A percentile compares a stretch with the other conserved stretches of the same genome.
Evolutionary conservation across 2,329 filamentous ascomycete genomes (phyloP).

Genomic region (Penicillium sp.): DNA sequence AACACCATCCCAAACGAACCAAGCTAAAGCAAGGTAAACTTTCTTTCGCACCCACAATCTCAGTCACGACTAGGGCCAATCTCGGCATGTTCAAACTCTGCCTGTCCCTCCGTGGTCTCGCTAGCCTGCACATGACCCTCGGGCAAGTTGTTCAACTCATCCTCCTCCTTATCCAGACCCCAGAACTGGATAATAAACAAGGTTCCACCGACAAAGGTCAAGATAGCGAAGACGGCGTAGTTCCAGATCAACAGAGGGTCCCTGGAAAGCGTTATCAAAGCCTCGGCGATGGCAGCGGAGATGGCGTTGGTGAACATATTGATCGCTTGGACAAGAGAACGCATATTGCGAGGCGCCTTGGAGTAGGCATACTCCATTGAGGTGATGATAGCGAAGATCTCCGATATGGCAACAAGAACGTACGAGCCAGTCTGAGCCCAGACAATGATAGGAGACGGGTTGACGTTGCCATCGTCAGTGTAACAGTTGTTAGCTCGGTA

Average conservation of each 20-base stretch:
- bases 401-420: not conserved
- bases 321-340: slow-evolving; percentile 67
- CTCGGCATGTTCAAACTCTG: not conserved
- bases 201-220: slow-evolving; percentile 29
- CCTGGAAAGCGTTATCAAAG: not conserved
- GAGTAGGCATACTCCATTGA: slow-evolving; percentile 75
- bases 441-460: not conserved
- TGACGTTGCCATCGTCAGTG: not conserved
- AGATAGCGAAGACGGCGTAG: not conserved
- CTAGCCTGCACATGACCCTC: slow-evolving; percentile 18
- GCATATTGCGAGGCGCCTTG: slow-evolving; percentile 78
- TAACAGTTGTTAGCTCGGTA: not conserved
- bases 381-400: slow-evolving; percentile 54
- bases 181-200: slow-evolving; percentile 55
- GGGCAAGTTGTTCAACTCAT: slow-evolving; percentile 58
- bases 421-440: not conserved
- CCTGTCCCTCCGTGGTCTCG: slow-evolving; percentile 6
- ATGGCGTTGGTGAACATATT: slow-evolving; percentile 46
- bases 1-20: not conserved
- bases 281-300: not conserved
- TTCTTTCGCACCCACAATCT: not conserved
- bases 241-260: not conserved
- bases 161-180: slow-evolving; percentile 65
- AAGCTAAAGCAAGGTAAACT: not conserved
- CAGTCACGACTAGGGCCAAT: not conserved